Conservation (phyloP, 352 stramenopile genomes). For the Phytopythium cucurbitacearum region DNA sequence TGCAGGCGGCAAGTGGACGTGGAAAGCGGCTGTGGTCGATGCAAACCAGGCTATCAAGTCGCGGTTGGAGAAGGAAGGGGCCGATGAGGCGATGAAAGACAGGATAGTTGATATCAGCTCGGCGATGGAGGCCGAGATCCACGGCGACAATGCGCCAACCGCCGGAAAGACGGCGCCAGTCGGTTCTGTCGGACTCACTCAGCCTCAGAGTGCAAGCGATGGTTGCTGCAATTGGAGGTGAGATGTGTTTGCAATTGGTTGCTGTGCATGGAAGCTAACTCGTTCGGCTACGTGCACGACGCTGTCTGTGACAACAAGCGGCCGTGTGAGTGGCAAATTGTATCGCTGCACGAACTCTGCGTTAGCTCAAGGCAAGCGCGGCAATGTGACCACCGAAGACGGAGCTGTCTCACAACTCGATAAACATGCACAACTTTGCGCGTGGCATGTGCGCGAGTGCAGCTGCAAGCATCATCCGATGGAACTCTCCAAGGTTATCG, state of each 20-base stretch:
- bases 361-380: neutral
- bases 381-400: neutral
- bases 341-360: slow-evolving; percentile 44
- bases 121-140: slow-evolving; percentile 34
- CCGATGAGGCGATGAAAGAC: slow-evolving; percentile 18
- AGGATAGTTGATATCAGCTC: slow-evolving; percentile 30
- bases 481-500: slow-evolving; percentile 39
- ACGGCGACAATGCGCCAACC: neutral
- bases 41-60: slow-evolving; percentile 33
- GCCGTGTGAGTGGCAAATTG: slow-evolving; percentile 37
- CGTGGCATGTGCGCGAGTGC: slow-evolving; percentile 56
- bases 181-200: neutral
- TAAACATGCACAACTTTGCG: slow-evolving; percentile 16
- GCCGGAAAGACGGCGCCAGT: neutral
- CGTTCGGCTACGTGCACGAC: neutral
- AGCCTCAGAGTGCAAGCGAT: neutral
- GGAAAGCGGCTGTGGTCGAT: slow-evolving; percentile 30
- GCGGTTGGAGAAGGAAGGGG: slow-evolving; percentile 27
- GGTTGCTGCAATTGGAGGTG: slow-evolving; percentile 34
- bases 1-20: slow-evolving; percentile 35
- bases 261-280: neutral
- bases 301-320: slow-evolving; percentile 9
- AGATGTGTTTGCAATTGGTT: neutral
- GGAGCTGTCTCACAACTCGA: too few relatives aligned
- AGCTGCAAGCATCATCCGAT: slow-evolving; percentile 34